phyloP scores from a whole-genome alignment of 2,329 filamentous ascomycete genomes.

The Claviceps quebecensis region DNA sequence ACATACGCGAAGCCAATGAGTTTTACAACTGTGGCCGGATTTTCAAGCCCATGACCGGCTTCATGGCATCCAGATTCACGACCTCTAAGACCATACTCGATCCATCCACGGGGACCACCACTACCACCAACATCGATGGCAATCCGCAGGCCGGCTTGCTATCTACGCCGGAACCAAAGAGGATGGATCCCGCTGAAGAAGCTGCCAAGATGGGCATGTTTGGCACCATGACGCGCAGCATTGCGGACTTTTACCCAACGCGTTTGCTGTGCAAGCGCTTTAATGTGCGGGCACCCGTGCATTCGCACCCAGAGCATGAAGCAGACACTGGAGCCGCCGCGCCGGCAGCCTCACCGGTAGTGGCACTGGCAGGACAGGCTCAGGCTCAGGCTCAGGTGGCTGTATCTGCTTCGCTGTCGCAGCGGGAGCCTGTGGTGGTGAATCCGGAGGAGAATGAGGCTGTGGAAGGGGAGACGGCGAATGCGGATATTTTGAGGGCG shows the following conservation, averaged over 20 bases:
- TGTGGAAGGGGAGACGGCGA: slow-evolving; percentile 57
- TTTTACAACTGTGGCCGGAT: slow-evolving; percentile 54
- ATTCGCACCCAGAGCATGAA: slow-evolving; percentile 41
- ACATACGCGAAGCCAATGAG: slow-evolving; percentile 64
- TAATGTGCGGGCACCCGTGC: slow-evolving; percentile 63
- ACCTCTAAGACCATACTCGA: slow-evolving; percentile 40
- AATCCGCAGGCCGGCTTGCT: slow-evolving; percentile 12
- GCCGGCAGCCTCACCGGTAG: too few relatives aligned
- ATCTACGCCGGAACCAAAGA: slow-evolving; percentile 20
- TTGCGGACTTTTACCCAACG: slow-evolving; percentile 61
- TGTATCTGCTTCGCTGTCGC: background rate
- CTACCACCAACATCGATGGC: slow-evolving; percentile 4
- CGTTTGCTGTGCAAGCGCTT: slow-evolving; percentile 89
- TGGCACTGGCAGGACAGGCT: background rate
- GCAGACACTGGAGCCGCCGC: slow-evolving; percentile 15
- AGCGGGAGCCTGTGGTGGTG: slow-evolving; percentile 24
- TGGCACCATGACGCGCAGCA: slow-evolving; percentile 67
- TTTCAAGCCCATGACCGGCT: slow-evolving; percentile 81
- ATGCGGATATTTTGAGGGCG: slow-evolving; percentile 74
- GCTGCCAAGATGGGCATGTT: slow-evolving; percentile 90
- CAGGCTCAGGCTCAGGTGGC: background rate
- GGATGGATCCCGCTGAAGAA: slow-evolving; percentile 60
- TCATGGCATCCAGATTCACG: slow-evolving; percentile 91
- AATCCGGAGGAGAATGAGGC: slow-evolving; percentile 56
- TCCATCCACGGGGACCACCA: slow-evolving; percentile 8